phyloP scores from a whole-genome alignment of 164 flowering plant species.

The Aristolochia contorta region DNA sequence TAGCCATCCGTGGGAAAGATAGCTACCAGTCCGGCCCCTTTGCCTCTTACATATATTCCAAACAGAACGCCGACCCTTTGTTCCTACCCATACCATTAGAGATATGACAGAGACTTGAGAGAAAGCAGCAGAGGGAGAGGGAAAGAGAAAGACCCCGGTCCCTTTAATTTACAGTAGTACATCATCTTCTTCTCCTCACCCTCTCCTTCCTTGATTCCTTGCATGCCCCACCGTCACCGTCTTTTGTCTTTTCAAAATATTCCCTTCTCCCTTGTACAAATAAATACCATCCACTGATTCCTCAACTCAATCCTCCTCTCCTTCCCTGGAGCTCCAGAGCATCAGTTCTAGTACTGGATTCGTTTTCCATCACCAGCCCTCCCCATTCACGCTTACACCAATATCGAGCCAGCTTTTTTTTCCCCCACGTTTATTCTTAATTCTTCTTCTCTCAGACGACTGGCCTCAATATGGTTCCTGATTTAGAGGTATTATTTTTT shows the following conservation, averaged over 20 bases:
- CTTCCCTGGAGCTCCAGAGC: conserved; percentile 6
- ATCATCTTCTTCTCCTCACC: background rate
- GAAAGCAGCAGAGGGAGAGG: conserved; percentile 1
- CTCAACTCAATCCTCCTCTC: conserved; percentile 15
- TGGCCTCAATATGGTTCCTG: conserved; percentile 54
- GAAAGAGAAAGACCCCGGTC: too few relatives aligned
- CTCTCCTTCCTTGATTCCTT: conserved; percentile 36
- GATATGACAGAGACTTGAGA: conserved; percentile 13
- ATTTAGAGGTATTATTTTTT: conserved; percentile 38
- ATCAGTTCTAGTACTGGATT: too few relatives aligned
- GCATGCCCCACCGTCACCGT: conserved; percentile 44
- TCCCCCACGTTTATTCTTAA: background rate
- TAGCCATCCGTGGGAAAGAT: conserved; percentile 28
- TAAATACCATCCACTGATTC: conserved; percentile 36
- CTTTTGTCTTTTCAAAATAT: conserved; percentile 44
- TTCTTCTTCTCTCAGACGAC: too few relatives aligned
- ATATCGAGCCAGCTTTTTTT: conserved; percentile 10
- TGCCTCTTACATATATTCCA: conserved; percentile 15
- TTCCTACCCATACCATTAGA: conserved; percentile 5
- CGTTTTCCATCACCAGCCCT: background rate
- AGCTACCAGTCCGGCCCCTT: conserved; percentile 13
- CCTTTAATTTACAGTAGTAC: conserved; percentile 1
- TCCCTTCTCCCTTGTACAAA: conserved; percentile 22
- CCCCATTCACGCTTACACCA: conserved; percentile 7
- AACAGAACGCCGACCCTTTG: conserved; percentile 14